Base-by-base conservation (phyloP, 192 early-diverging fungal species). In the Phlyctochytrium arcticum region DNA sequence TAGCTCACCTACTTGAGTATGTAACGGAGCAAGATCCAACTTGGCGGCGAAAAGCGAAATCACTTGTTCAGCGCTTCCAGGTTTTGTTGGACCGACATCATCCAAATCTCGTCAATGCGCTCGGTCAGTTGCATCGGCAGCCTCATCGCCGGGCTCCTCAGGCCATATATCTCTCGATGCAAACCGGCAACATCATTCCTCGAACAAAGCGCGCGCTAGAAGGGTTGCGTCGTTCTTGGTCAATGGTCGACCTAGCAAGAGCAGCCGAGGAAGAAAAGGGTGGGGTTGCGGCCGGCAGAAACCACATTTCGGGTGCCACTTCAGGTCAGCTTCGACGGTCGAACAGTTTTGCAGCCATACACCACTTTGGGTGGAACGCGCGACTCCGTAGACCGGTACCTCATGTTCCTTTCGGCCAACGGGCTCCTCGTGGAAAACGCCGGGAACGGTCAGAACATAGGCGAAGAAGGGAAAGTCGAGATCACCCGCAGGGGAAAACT, bases 201-300 rank as follows among this genome's bases (percentile, higher is more conserved):
- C 63, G 64, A 1, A 33, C 36, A 27, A 34, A 34, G n/a, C 51
- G 49, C 6, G 19, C 51, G 1, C n/a, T n/a, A n/a, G 60, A 60
- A 10, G 59, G 49, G 29, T 24, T 71, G 46, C 70, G 74, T 5
- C 42, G 51, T 19, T 60, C 62, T 6, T 78, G 76, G 76, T 73
- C 70, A 10, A 10, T 64, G 53, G 7, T 64, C 3, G 72, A 78
- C 60, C 21, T 44, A 44, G 39, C 2, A 44, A 44, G 39, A 44
- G 39, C 1, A 44, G 21, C 12, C 39, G 39, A 44, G 39, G 39
- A 44, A 44, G 39, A 44, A 44, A 19, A 44, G 10, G 9, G n/a
- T n/a, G n/a, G n/a, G n/a, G n/a, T n/a, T n/a, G n/a, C n/a, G n/a
- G n/a, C n/a, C n/a, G n/a, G n/a, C n/a, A n/a, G n/a, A n/a, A n/a